Evolutionary conservation across 2,329 filamentous ascomycete genomes (phyloP).

Genomic region (Cylindrodendrum hubeiense): DNA sequence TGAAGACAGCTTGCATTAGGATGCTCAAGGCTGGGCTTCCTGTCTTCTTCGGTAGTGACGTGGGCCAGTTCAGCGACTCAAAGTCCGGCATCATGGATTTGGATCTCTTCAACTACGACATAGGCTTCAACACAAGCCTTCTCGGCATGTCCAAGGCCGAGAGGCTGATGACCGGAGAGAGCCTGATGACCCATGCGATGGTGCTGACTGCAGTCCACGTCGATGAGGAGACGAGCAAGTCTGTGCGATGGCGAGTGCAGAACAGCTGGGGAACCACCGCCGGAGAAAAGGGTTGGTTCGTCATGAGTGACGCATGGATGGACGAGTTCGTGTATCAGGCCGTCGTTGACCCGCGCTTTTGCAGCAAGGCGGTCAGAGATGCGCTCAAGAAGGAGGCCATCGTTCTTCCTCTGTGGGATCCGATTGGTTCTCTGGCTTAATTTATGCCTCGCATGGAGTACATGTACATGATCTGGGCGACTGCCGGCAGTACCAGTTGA

Average conservation of each 20-base stretch:
- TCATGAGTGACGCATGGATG: slow-evolving; percentile 88
- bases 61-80: slow-evolving; percentile 83
- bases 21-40: slow-evolving; percentile 85
- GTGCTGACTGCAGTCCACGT: slow-evolving; percentile 89
- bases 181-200: slow-evolving; percentile 93
- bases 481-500: not conserved
- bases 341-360: slow-evolving; percentile 80
- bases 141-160: slow-evolving; percentile 82
- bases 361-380: slow-evolving; percentile 74
- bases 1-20: slow-evolving; percentile 79
- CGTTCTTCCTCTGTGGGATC: slow-evolving; percentile 83
- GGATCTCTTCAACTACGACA: slow-evolving; percentile 80
- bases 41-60: slow-evolving; percentile 90
- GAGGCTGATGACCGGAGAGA: slow-evolving; percentile 79
- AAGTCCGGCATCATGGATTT: slow-evolving; percentile 83
- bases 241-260: slow-evolving; percentile 86
- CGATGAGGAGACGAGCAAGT: slow-evolving; percentile 69
- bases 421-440: slow-evolving; percentile 79
- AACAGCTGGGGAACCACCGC: slow-evolving; percentile 82
- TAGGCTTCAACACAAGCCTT: slow-evolving; percentile 84
- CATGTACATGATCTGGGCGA: not conserved
- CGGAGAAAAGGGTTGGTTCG: slow-evolving; percentile 86
- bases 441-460: not conserved
- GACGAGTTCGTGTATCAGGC: slow-evolving; percentile 88
- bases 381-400: slow-evolving; percentile 78